phyloP scores from a whole-genome alignment of 257 asterid genomes.

The Orobanche coerulescens region DNA sequence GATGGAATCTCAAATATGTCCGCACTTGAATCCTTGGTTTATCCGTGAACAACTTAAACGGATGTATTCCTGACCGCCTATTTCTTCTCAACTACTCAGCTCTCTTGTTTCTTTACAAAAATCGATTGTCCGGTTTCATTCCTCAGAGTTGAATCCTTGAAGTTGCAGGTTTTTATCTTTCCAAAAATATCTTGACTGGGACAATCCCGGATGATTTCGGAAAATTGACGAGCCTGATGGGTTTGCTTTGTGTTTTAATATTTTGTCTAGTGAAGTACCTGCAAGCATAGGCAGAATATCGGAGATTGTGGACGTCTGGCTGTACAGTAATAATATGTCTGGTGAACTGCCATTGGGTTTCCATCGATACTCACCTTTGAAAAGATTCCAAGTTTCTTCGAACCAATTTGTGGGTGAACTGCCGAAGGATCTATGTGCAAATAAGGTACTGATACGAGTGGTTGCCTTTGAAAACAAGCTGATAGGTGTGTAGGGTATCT shows the following conservation, averaged over 20 bases:
- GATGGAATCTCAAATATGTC: slow-evolving; percentile 41
- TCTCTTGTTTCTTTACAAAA: slow-evolving; percentile 25
- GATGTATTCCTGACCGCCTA: slow-evolving; percentile 44
- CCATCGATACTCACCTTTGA: slow-evolving; percentile 49
- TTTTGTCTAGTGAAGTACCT: slow-evolving; percentile 61
- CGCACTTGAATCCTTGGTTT: slow-evolving; percentile 48
- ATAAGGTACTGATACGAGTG: slow-evolving; percentile 38
- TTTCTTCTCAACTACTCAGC: slow-evolving; percentile 49
- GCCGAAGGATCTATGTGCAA: slow-evolving; percentile 49
- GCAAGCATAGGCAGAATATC: slow-evolving; percentile 49
- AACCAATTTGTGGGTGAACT: slow-evolving; percentile 50
- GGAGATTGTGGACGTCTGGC: slow-evolving; percentile 22
- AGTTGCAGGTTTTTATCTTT: slow-evolving; percentile 45
- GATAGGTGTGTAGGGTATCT: too few relatives aligned
- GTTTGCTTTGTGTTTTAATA: slow-evolving; percentile 48
- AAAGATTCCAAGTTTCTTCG: slow-evolving; percentile 33
- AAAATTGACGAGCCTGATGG: slow-evolving; percentile 44
- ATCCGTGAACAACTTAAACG: slow-evolving; percentile 44
- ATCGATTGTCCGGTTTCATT: slow-evolving; percentile 52
- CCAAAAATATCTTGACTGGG: slow-evolving; percentile 47
- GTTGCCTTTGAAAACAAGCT: slow-evolving; percentile 44
- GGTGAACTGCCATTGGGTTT: slow-evolving; percentile 74
- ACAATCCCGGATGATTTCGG: slow-evolving; percentile 59
- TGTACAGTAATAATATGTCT: slow-evolving; percentile 46
- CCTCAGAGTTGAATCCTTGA: slow-evolving; percentile 41